Evolutionary conservation across 2,329 filamentous ascomycete genomes (phyloP), one percentile per base, ranked within the genome.

Genomic region (Neodidymelliopsis sp.): DNA sequence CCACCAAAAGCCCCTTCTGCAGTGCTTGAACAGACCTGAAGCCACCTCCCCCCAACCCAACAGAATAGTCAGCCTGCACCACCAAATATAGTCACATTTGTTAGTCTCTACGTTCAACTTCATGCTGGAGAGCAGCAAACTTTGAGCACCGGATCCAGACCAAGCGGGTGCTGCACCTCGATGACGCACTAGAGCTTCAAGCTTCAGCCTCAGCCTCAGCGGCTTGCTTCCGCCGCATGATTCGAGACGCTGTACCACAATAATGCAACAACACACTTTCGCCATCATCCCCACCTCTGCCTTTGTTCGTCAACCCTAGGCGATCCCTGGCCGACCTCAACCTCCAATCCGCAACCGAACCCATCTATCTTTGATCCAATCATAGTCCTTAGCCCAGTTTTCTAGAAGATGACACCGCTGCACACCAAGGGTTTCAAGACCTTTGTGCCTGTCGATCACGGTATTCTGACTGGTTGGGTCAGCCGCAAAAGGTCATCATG

Each of bases 281-380:
- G n/a, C n/a, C n/a, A n/a, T n/a, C n/a, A n/a, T n/a, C n/a, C n/a
- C n/a, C n/a, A n/a, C n/a, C n/a, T n/a, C n/a, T n/a, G n/a, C n/a
- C n/a, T n/a, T n/a, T n/a, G n/a, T n/a, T n/a, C n/a, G n/a, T n/a
- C n/a, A n/a, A n/a, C n/a, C n/a, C n/a, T n/a, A n/a, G n/a, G n/a
- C n/a, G n/a, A n/a, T n/a, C n/a, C n/a, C n/a, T n/a, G n/a, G n/a
- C n/a, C n/a, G n/a, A n/a, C n/a, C n/a, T n/a, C n/a, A n/a, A n/a
- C n/a, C n/a, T n/a, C n/a, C 27, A n/a, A 8, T 29, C 12, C 7
- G 8, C 8, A 8, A 29, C 18, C 18, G 9, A 43, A 45, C 58
- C 58, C 30, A 56, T 60, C 40, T 60, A 56, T 37, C 43, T 61
- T 9, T 50, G 55, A 46, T 51, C 58, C 40, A 61, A 60, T 46